Evolutionary conservation across 768 basidiomycete species (phyloP), one percentile per base, ranked within the genome.

Genomic region (Lentinula sp.): DNA sequence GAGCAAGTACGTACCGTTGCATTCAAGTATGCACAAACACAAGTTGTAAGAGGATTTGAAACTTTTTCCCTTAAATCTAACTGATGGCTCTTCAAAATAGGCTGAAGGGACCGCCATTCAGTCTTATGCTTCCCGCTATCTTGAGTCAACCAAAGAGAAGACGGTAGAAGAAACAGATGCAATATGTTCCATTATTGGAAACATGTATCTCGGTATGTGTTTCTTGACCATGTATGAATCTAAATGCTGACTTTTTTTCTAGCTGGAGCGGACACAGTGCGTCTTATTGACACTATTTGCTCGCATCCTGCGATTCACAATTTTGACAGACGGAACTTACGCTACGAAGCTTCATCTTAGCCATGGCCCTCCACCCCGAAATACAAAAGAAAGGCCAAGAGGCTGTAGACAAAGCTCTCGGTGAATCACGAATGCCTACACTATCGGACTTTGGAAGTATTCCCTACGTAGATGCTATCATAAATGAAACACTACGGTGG

Each of bases 281-380:
- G 54, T 31, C 23, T 32, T 32, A 11, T 56, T 35, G 4, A 4
- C 8, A 21, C 1, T 39, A 39, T 13, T 4, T 15, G 18, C 31
- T 7, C 13, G 11, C 23, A 18, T n/a, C 13, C 13, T 8, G 9
- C 7, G 13, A 39, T 13, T 39, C 9, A 39, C 37, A 13, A 39
- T 39, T 39, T 1, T 18, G 7, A 21, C 34, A 63, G 62, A 63
- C 58, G 4, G 62, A 61, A 32, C 31, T 51, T 8, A 50, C 56
- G n/a, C 18, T 64, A n/a, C 28, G 28, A 18, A 57, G 40, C 18
- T 64, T 64, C 61, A 56, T 64, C 4, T 46, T 69, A 15, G 66
- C 64, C 15, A 70, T 70, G 68, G 58, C 63, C 2, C 60, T 63
- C 18, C 57, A 68, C 59, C 70, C 67, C 4, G 68, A 66, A 5